These are phyloP conservation scores for Phoenix dactylifera DNA, from an alignment of 176 grass and related monocot species.

Conservation along the genomic window DNA sequence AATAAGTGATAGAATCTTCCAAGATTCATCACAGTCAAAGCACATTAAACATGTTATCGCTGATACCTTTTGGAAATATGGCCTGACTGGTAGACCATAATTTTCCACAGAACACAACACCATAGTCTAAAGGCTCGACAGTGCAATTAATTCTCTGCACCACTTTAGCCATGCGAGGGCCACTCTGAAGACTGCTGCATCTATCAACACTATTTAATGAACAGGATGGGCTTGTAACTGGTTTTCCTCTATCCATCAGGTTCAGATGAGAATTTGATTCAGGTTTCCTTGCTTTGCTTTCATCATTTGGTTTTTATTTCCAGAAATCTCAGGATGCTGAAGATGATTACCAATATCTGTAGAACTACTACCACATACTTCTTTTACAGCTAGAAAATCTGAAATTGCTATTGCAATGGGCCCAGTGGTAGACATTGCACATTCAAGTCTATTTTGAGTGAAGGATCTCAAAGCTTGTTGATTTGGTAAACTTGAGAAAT, in stretches of 20 bases:
- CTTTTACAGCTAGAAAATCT: constrained; percentile 7
- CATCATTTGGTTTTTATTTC: not conserved
- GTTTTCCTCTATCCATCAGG: constrained; percentile 8
- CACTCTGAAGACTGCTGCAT: constrained; percentile 31
- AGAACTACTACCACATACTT: constrained; percentile 3
- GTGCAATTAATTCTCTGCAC: constrained; percentile 56
- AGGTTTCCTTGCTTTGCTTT: constrained; percentile 5
- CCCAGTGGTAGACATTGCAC: not conserved
- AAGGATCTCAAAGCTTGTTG: not conserved
- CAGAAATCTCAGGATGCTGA: not conserved
- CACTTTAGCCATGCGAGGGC: constrained; percentile 76
- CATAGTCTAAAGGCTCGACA: constrained; percentile 81
- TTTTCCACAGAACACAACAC: constrained; percentile 49
- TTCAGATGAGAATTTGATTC: not conserved
- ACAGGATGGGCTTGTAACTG: constrained; percentile 14
- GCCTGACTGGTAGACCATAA: constrained; percentile 62
- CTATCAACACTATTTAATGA: constrained; percentile 4
- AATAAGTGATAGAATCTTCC: no score
- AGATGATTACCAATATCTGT: not conserved
- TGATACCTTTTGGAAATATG: constrained; percentile 86
- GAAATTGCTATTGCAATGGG: not conserved
- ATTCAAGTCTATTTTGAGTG: not conserved
- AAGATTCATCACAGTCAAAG: no score
- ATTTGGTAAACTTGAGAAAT: not conserved
- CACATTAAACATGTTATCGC: no score